Evolutionary conservation across 73 alveolate species (phyloP).

Genomic region (Paramecium octaurelia): DNA sequence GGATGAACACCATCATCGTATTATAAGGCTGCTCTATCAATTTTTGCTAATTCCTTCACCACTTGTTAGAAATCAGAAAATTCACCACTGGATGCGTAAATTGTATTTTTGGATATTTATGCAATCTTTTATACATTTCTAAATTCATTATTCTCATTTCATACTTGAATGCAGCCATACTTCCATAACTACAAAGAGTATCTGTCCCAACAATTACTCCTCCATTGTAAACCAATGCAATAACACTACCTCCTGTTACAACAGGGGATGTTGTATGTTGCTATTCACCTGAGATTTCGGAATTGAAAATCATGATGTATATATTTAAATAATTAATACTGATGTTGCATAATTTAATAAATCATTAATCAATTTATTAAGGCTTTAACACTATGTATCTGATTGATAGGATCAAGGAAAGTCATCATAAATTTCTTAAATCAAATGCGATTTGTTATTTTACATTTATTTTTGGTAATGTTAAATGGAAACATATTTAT

Average conservation of each 20-base stretch:
- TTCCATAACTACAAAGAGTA: conserved; percentile 70
- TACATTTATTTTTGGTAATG: no score
- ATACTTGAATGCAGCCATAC: conserved; percentile 73
- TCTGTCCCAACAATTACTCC: conserved; percentile 87
- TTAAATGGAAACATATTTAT: no score
- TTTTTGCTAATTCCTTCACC: conserved; percentile 68
- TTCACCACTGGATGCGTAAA: conserved; percentile 83
- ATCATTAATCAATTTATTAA: not conserved
- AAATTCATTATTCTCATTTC: not conserved
- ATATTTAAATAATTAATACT: not conserved
- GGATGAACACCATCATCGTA: conserved; percentile 78
- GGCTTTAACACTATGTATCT: not conserved
- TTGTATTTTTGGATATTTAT: conserved; percentile 66
- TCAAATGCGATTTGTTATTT: no score
- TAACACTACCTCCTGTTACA: conserved; percentile 76
- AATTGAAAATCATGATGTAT: conserved; percentile 3
- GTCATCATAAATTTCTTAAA: not conserved
- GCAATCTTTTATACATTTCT: conserved; percentile 68
- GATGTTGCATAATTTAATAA: not conserved
- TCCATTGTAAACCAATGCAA: conserved; percentile 78
- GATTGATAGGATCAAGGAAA: not conserved
- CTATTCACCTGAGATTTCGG: not conserved
- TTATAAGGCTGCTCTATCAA: conserved; percentile 69
- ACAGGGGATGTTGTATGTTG: conserved; percentile 67
- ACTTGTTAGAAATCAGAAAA: conserved; percentile 82